Evolutionary conservation across 805 yeast species (phyloP).

Genomic region (Yarrowia sp.): DNA sequence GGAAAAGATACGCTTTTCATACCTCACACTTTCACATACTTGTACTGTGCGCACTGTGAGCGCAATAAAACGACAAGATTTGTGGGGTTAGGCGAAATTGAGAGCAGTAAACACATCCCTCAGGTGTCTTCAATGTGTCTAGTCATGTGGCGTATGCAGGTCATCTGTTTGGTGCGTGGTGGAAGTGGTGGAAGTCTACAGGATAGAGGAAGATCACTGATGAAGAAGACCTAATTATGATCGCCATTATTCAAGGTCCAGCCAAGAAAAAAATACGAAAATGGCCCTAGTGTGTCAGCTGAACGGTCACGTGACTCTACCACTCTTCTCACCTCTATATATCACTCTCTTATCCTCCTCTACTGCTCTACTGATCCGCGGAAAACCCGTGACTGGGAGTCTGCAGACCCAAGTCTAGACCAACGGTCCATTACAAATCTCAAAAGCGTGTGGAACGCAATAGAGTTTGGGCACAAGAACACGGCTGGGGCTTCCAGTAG

Average conservation of each 20-base stretch:
- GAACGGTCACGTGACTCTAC: no score
- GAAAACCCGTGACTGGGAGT: conserved; percentile 23
- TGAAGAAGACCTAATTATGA: no score
- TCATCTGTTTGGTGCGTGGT: neutral
- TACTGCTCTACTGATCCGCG: neutral
- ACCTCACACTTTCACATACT: neutral
- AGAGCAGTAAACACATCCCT: neutral
- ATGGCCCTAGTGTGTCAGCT: no score
- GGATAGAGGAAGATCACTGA: no score
- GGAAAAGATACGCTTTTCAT: no score
- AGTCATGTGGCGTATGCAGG: conserved; percentile 1
- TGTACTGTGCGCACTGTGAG: neutral
- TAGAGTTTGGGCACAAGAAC: conserved; percentile 30
- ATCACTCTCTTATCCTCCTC: no score
- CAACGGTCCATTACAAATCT: conserved; percentile 19
- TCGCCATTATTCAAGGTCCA: no score
- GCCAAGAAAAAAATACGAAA: no score
- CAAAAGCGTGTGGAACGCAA: conserved; percentile 2
- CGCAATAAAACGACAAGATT: neutral
- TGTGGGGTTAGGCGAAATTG: conserved; percentile 8
- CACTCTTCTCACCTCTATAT: no score
- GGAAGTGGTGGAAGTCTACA: no score
- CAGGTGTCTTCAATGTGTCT: neutral
- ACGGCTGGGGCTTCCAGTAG: conserved; percentile 38
- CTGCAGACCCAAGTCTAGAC: conserved; percentile 27